Evolutionary conservation across 73 alveolate genomes (phyloP).

Genomic region (Paramecium primaurelia): DNA sequence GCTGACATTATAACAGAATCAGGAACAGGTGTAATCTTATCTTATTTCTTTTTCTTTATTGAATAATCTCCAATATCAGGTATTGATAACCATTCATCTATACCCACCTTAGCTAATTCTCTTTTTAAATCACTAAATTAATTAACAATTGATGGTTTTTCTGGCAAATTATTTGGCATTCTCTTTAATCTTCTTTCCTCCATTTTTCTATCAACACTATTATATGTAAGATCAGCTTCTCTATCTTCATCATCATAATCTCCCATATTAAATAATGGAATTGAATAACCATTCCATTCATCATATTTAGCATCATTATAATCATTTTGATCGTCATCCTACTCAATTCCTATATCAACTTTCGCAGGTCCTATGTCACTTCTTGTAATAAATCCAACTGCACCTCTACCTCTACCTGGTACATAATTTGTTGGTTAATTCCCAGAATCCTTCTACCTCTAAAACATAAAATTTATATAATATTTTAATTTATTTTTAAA

Average conservation of each 20-base stretch:
- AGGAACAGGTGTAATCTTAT: constrained; percentile 80
- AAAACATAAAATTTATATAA: neutral
- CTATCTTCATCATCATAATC: constrained; percentile 69
- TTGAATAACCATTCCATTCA: constrained; percentile 74
- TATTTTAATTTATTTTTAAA: neutral
- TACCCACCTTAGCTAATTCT: constrained; percentile 68
- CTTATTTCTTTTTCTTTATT: constrained; percentile 59
- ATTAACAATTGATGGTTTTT: constrained; percentile 45
- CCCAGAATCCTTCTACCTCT: constrained; percentile 67
- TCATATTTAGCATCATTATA: constrained; percentile 69
- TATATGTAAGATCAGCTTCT: constrained; percentile 70
- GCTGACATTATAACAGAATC: constrained; percentile 66
- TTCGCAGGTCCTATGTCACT: constrained; percentile 82
- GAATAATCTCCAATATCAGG: constrained; percentile 71
- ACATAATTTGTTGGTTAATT: constrained; percentile 78
- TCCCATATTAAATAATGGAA: constrained; percentile 17
- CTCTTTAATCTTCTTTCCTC: constrained; percentile 70
- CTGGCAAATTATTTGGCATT: constrained; percentile 42
- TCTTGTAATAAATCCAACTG: constrained; percentile 79
- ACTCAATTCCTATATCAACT: constrained; percentile 46
- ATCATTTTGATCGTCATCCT: constrained; percentile 34
- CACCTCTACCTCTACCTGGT: constrained; percentile 87
- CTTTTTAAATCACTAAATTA: constrained; percentile 76
- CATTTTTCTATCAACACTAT: constrained; percentile 71
- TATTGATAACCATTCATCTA: constrained; percentile 75